These are phyloP conservation scores for Vigna nakashimae DNA, from an alignment of 306 rosid species.

Conservation along the genomic window DNA sequence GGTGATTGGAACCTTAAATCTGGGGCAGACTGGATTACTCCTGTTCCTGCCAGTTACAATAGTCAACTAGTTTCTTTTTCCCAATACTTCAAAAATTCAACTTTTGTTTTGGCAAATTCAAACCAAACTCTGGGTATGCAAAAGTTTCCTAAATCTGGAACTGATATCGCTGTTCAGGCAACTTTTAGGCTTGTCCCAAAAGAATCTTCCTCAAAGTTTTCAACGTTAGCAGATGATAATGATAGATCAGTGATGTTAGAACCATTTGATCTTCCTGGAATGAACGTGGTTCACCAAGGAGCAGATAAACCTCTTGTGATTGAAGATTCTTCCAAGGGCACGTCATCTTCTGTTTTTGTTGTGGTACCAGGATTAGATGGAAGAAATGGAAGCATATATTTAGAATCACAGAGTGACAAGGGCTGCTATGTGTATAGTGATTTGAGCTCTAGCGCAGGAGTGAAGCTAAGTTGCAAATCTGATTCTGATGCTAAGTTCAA, in stretches of 20 bases:
- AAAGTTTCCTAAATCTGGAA: constrained; percentile 57
- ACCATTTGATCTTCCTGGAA: constrained; percentile 78
- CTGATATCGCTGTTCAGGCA: constrained; percentile 55
- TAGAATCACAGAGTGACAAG: constrained; percentile 59
- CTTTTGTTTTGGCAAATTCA: constrained; percentile 57
- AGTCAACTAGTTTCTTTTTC: constrained; percentile 59
- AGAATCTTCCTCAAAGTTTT: constrained; percentile 41
- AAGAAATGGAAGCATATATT: constrained; percentile 55
- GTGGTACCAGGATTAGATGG: constrained; percentile 78
- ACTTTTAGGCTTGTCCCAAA: constrained; percentile 72
- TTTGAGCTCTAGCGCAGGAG: constrained; percentile 31
- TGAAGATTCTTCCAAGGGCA: constrained; percentile 44
- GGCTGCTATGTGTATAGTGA: constrained; percentile 69
- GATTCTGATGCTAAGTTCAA: constrained; percentile 46
- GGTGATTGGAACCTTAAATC: constrained; percentile 66
- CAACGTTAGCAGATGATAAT: constrained; percentile 19
- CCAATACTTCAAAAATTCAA: constrained; percentile 52
- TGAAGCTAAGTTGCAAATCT: constrained; percentile 67
- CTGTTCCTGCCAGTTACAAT: constrained; percentile 66
- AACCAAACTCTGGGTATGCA: constrained; percentile 65
- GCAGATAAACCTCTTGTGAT: constrained; percentile 52
- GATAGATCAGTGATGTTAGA: constrained; percentile 66
- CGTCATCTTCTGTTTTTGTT: constrained; percentile 50
- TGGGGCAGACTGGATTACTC: constrained; percentile 67
- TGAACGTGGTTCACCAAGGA: constrained; percentile 62